phyloP scores from a whole-genome alignment of 2,329 filamentous ascomycete genomes.

The Fusarium coicis region DNA sequence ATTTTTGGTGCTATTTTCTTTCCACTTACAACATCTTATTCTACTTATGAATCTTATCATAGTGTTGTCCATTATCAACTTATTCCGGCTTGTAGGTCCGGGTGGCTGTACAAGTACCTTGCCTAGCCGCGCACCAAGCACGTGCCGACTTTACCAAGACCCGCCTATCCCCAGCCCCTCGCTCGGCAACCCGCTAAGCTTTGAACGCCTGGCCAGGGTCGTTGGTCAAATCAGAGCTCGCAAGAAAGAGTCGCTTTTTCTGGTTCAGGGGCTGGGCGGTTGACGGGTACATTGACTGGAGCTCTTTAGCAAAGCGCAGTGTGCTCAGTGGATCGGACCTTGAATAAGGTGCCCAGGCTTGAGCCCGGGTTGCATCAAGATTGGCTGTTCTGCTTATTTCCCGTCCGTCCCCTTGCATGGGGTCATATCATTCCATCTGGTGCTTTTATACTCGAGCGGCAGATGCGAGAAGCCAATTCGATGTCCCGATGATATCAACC shows the following conservation, averaged over 20 bases:
- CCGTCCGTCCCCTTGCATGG: slow-evolving; percentile 23
- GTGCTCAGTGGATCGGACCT: slow-evolving; percentile 17
- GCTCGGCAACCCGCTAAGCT: slow-evolving; percentile 39
- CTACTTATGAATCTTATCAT: not conserved
- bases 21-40: not conserved
- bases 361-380: slow-evolving; percentile 34
- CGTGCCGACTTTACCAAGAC: slow-evolving; percentile 12
- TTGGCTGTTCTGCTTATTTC: slow-evolving; percentile 34
- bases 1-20: not conserved
- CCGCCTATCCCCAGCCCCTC: slow-evolving; percentile 36
- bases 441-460: slow-evolving; percentile 5
- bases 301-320: slow-evolving; percentile 14
- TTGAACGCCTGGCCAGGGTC: slow-evolving; percentile 18
- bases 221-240: slow-evolving; percentile 30
- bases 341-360: slow-evolving; percentile 19
- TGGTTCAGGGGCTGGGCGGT: slow-evolving; percentile 39
- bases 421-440: slow-evolving; percentile 14
- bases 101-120: slow-evolving; percentile 11
- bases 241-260: slow-evolving; percentile 8
- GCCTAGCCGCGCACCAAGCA: slow-evolving; percentile 3
- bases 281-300: slow-evolving; percentile 12
- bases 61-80: not conserved
- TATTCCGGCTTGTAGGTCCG: slow-evolving; percentile 15
- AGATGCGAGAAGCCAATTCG: slow-evolving; percentile 25
- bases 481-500: not conserved